Evolutionary conservation across 108 stramenopile genomes (phyloP).

Genomic region (Conticribra guillardii): DNA sequence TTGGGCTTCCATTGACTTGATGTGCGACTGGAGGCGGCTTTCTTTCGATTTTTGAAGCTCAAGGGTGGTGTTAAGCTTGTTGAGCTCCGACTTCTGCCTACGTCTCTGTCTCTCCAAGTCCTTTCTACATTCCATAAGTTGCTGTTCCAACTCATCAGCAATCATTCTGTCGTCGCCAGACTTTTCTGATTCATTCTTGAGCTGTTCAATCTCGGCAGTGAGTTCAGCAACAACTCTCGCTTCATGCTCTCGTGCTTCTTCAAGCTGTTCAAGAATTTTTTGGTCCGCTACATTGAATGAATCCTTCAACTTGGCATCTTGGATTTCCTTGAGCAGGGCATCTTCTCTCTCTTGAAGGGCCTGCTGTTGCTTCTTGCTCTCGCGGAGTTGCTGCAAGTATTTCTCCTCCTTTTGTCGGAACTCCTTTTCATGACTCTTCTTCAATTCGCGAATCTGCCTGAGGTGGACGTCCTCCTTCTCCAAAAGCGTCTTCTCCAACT

Average conservation of each 20-base stretch:
- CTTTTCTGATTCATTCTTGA: slow-evolving; percentile 15
- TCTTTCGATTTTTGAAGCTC: slow-evolving; percentile 49
- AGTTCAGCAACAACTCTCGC: slow-evolving; percentile 16
- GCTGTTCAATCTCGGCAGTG: slow-evolving; percentile 10
- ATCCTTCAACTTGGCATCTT: slow-evolving; percentile 16
- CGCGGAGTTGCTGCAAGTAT: slow-evolving; percentile 28
- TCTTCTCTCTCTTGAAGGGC: slow-evolving; percentile 20
- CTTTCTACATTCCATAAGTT: slow-evolving; percentile 32
- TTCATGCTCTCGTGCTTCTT: slow-evolving; percentile 9
- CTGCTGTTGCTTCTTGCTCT: slow-evolving; percentile 29
- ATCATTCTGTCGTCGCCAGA: neutral
- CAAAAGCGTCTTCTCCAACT: slow-evolving; percentile 21
- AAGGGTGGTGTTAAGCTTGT: slow-evolving; percentile 38
- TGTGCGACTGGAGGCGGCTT: slow-evolving; percentile 38
- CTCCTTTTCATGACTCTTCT: slow-evolving; percentile 7
- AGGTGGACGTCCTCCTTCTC: slow-evolving; percentile 26
- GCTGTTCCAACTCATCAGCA: slow-evolving; percentile 6
- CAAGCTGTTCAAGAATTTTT: neutral
- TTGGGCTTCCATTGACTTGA: slow-evolving; percentile 44
- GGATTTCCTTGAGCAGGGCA: slow-evolving; percentile 22
- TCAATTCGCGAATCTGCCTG: slow-evolving; percentile 19
- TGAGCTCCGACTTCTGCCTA: slow-evolving; percentile 43
- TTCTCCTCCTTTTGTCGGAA: slow-evolving; percentile 28
- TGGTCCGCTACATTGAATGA: slow-evolving; percentile 14
- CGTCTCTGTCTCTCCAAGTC: slow-evolving; percentile 36